These are phyloP conservation scores for Penicillium sp. DNA, from an alignment of 2,329 filamentous ascomycete species.

Conservation along the genomic window DNA sequence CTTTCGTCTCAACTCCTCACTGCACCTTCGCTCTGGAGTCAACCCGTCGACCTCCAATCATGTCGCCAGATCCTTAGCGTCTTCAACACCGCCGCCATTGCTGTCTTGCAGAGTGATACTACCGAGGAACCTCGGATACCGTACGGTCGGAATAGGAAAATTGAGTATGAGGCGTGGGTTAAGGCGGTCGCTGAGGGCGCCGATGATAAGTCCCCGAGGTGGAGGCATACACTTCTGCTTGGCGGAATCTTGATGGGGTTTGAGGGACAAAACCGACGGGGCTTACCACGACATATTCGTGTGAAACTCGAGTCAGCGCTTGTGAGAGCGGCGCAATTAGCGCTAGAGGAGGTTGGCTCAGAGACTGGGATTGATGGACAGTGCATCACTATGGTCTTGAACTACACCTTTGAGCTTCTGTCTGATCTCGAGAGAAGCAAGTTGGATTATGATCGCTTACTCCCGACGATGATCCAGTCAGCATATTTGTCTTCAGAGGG, in stretches of 20 bases:
- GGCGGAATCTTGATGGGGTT: constrained; percentile 71
- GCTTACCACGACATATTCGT: constrained; percentile 56
- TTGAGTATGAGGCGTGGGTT: constrained; percentile 50
- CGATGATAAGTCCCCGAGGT: constrained; percentile 57
- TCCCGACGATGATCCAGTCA: constrained; percentile 61
- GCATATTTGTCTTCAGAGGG: constrained; percentile 64
- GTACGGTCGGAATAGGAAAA: constrained; percentile 42
- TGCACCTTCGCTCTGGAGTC: constrained; percentile 52
- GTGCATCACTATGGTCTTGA: constrained; percentile 60
- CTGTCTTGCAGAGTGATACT: constrained; percentile 43
- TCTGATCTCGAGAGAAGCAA: constrained; percentile 50
- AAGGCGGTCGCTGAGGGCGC: constrained; percentile 52
- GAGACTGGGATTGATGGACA: constrained; percentile 44
- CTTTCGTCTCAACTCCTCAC: constrained; percentile 53
- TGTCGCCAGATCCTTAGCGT: constrained; percentile 52
- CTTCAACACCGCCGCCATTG: constrained; percentile 53
- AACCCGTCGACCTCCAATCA: constrained; percentile 46
- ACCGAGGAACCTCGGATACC: constrained; percentile 29
- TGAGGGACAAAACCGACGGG: constrained; percentile 54
- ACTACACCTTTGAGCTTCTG: constrained; percentile 66
- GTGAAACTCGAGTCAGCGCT: constrained; percentile 64
- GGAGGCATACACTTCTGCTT: constrained; percentile 76
- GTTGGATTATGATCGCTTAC: constrained; percentile 59
- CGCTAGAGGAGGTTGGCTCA: constrained; percentile 51
- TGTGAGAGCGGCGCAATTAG: constrained; percentile 66